Percentiles rank a stretch among this genome's conserved stretches.
Evolutionary conservation across 2,329 filamentous ascomycete species (phyloP).

Genomic region (Ophiostoma perfectum): DNA sequence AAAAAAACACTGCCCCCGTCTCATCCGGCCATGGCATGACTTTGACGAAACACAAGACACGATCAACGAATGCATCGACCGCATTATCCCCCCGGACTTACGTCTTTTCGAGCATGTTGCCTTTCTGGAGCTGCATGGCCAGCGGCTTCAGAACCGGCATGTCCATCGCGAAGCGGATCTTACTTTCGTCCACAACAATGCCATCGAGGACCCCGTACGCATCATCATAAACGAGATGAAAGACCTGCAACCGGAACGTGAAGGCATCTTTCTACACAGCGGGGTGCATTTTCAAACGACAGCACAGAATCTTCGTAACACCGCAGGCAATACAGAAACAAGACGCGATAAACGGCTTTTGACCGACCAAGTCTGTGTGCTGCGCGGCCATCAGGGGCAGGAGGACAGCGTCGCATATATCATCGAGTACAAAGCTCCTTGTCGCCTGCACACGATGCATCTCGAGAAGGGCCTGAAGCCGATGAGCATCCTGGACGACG

Average conservation of each 20-base stretch:
- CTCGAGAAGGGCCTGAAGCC: slow-evolving; percentile 39
- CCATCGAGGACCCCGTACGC: not conserved
- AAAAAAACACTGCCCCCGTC: too few relatives aligned
- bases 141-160: too few relatives aligned
- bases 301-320: not conserved
- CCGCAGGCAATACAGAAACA: not conserved
- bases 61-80: too few relatives aligned
- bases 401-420: slow-evolving; percentile 24
- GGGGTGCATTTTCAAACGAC: not conserved
- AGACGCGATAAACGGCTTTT: not conserved
- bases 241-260: not conserved
- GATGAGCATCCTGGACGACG: slow-evolving; percentile 38
- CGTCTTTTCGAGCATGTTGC: too few relatives aligned
- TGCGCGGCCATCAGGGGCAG: not conserved
- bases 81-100: too few relatives aligned
- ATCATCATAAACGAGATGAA: not conserved
- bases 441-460: slow-evolving; percentile 41
- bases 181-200: slow-evolving; percentile 28
- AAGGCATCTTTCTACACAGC: not conserved
- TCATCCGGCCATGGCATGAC: too few relatives aligned
- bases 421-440: slow-evolving; percentile 44
- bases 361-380: slow-evolving; percentile 2
- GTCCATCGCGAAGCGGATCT: not conserved
- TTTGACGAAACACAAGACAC: too few relatives aligned
- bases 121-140: too few relatives aligned